Base-by-base conservation (phyloP, 345 rosid genomes). In the Hibiscus mutabilis region DNA sequence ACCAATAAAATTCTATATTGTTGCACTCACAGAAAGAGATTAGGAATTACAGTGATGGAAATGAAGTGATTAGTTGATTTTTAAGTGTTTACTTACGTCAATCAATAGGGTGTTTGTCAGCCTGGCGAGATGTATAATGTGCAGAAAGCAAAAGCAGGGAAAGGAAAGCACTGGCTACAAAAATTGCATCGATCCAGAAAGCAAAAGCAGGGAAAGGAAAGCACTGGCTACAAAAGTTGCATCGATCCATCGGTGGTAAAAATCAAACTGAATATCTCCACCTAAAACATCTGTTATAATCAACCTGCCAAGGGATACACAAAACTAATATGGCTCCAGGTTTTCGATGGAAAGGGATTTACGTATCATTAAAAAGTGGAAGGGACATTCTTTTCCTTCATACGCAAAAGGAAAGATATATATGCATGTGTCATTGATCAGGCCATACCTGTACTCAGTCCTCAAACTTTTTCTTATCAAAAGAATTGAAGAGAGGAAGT, bases 171-270 rank as follows among this genome's bases (percentile, higher is more conserved):
- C 97, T 92, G 31, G 99, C 99, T 61, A 89, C 97, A 70, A 90
- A 87, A 67, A 91, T 87, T 19, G 99, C 98, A 84, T 92, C 99
- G 68, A 95, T 92, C 97, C 97, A 95, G n/a, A n/a, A n/a, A n/a
- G n/a, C n/a, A n/a, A n/a, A n/a, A n/a, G n/a, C n/a, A n/a, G n/a
- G n/a, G n/a, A n/a, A n/a, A n/a, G n/a, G n/a, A n/a, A n/a, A n/a
- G n/a, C n/a, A n/a, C n/a, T n/a, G n/a, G n/a, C n/a, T n/a, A n/a
- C n/a, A n/a, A n/a, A n/a, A n/a, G n/a, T n/a, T n/a, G n/a, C n/a
- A n/a, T n/a, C n/a, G n/a, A n/a, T n/a, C n/a, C n/a, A n/a, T 70
- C 96, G 84, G 72, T 95, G 98, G 83, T 92, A 95, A 80, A 92
- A 92, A 81, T 90, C 99, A 64, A 95, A 92, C 82, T 92, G 99